These are phyloP conservation scores for Ogataea kodamae DNA, from an alignment of 805 yeast genomes.

Conservation along the genomic window DNA sequence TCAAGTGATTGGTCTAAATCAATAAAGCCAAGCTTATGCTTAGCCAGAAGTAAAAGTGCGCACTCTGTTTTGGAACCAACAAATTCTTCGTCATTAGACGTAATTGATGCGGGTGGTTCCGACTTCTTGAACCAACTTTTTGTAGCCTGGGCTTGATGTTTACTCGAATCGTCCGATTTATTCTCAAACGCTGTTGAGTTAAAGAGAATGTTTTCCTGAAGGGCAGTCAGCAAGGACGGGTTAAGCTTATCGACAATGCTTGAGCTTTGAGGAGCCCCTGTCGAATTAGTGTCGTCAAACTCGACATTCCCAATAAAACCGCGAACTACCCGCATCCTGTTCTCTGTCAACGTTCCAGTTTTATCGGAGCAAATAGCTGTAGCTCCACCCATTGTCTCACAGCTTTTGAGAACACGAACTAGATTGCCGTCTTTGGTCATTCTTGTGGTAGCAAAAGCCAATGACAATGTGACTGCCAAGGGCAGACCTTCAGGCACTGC, in stretches of 20 bases:
- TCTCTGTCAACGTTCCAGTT: constrained; percentile 95
- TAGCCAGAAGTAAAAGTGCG: constrained; percentile 72
- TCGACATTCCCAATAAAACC: constrained; percentile 62
- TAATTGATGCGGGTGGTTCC: constrained; percentile 30
- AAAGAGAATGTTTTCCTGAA: constrained; percentile 58
- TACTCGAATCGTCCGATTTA: constrained; percentile 50
- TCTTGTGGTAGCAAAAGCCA: constrained; percentile 97
- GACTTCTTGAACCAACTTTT: constrained; percentile 32
- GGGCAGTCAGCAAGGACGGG: constrained; percentile 24
- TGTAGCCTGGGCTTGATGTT: constrained; percentile 86
- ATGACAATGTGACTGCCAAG: constrained; percentile 90
- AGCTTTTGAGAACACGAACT: constrained; percentile 88
- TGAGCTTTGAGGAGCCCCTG: constrained; percentile 2
- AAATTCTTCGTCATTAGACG: constrained; percentile 48
- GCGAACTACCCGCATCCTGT: constrained; percentile 83
- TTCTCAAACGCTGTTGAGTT: constrained; percentile 92
- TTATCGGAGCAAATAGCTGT: constrained; percentile 96
- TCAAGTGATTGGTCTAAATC: constrained; percentile 42
- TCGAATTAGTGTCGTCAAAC: constrained; percentile 47
- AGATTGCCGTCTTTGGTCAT: constrained; percentile 96
- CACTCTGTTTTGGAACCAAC: constrained; percentile 95
- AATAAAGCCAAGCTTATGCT: constrained; percentile 48
- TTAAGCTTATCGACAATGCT: constrained; percentile 5
- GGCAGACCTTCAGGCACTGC: constrained; percentile 99
- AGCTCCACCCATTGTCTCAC: constrained; percentile 99